These are phyloP conservation scores for Apiospora sp. DNA, from an alignment of 2,329 filamentous ascomycete species.

Conservation along the genomic window DNA sequence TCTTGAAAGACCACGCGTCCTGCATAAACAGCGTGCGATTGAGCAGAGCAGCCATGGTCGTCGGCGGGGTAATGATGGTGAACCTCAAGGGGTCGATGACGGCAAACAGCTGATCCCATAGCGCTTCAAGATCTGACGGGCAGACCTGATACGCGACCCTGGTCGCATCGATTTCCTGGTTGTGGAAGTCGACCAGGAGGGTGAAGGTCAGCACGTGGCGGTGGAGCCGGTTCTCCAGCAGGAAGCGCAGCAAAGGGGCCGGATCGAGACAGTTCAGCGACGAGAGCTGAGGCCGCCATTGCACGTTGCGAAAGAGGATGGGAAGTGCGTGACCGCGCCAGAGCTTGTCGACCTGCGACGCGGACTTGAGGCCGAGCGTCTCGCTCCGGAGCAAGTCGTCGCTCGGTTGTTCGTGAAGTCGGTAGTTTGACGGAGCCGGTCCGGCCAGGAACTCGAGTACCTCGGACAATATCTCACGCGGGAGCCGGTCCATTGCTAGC, in stretches of 20 bases:
- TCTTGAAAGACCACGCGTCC: slow-evolving; percentile 70
- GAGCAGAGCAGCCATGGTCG: slow-evolving; percentile 67
- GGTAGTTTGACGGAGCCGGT: slow-evolving; percentile 55
- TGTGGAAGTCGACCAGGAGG: slow-evolving; percentile 47
- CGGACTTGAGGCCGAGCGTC: slow-evolving; percentile 58
- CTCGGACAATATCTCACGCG: slow-evolving; percentile 66
- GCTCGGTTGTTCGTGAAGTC: slow-evolving; percentile 58
- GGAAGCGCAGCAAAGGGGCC: slow-evolving; percentile 50
- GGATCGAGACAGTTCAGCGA: slow-evolving; percentile 40
- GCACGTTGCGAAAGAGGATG: slow-evolving; percentile 63
- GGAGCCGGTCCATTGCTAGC: slow-evolving; percentile 51
- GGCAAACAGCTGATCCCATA: slow-evolving; percentile 65
- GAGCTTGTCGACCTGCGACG: slow-evolving; percentile 60
- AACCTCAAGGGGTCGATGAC: slow-evolving; percentile 61
- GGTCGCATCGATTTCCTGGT: slow-evolving; percentile 39
- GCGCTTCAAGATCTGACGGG: slow-evolving; percentile 46
- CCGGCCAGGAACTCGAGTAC: slow-evolving; percentile 64
- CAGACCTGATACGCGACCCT: slow-evolving; percentile 44
- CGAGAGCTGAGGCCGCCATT: slow-evolving; percentile 47
- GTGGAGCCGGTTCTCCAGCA: slow-evolving; percentile 46
- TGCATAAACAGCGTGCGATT: slow-evolving; percentile 63
- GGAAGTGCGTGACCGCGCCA: slow-evolving; percentile 63
- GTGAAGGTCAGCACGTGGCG: slow-evolving; percentile 52
- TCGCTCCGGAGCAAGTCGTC: slow-evolving; percentile 48
- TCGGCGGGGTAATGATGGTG: slow-evolving; percentile 67